Conservation (phyloP, 78 protist genomes). For the Speleostelium caveatum region DNA sequence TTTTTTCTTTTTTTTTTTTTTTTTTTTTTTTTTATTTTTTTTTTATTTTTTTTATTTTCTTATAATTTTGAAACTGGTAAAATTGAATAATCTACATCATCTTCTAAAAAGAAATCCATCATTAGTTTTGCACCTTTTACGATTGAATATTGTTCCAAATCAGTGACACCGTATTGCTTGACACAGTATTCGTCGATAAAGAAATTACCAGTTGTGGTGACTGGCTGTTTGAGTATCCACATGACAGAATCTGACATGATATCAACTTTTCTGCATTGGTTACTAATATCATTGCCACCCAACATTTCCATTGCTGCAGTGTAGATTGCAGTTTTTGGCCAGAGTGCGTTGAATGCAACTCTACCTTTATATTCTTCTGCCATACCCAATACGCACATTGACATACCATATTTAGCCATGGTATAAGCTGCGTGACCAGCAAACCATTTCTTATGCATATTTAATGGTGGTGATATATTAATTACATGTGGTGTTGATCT, state of each 20-base stretch:
- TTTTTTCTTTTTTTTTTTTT: not conserved
- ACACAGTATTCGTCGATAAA: slow-evolving; percentile 85
- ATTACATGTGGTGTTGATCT: slow-evolving; percentile 74
- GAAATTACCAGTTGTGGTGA: slow-evolving; percentile 82
- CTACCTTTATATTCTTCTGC: slow-evolving; percentile 66
- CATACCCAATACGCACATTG: slow-evolving; percentile 90
- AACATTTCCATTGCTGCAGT: slow-evolving; percentile 90
- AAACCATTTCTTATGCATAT: slow-evolving; percentile 89
- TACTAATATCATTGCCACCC: slow-evolving; percentile 29
- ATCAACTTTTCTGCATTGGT: slow-evolving; percentile 63
- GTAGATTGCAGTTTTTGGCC: slow-evolving; percentile 89
- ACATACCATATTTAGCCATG: slow-evolving; percentile 93
- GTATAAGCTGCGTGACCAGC: slow-evolving; percentile 88
- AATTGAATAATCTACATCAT: slow-evolving; percentile 40
- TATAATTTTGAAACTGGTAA: not conserved
- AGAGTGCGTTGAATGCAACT: slow-evolving; percentile 79
- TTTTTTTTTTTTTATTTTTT: too few relatives aligned
- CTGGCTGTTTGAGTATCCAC: slow-evolving; percentile 77
- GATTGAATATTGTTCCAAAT: slow-evolving; percentile 31
- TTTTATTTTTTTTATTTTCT: too few relatives aligned
- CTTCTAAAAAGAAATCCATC: slow-evolving; percentile 78
- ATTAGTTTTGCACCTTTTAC: slow-evolving; percentile 36
- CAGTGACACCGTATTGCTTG: slow-evolving; percentile 33
- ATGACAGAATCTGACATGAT: slow-evolving; percentile 89
- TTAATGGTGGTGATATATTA: slow-evolving; percentile 90